Evolutionary conservation across 2,329 filamentous ascomycete species (phyloP).

Genomic region (Aspergillus fumigatiaffinis): DNA sequence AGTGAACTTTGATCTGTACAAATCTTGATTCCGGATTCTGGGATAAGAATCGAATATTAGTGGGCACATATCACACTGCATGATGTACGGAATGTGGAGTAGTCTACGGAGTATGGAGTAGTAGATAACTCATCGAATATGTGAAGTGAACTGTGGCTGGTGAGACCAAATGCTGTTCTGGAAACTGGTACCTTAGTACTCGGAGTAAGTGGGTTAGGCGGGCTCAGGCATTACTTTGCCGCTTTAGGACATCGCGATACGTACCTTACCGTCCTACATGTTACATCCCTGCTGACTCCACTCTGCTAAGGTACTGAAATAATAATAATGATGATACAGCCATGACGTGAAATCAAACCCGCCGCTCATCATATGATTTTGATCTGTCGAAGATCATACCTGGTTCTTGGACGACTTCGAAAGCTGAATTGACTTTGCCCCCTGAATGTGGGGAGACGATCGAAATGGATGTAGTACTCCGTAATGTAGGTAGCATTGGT

Average conservation of each 20-base stretch:
- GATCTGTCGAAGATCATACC: not conserved
- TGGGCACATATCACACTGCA: no score
- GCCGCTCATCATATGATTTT: not conserved
- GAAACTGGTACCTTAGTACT: not conserved
- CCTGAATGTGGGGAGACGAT: not conserved
- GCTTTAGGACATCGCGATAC: not conserved
- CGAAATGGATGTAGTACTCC: not conserved
- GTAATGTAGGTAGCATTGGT: not conserved
- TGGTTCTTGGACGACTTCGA: not conserved
- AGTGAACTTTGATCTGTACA: not conserved
- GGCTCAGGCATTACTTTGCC: not conserved
- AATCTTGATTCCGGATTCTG: not conserved
- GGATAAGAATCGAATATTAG: not conserved
- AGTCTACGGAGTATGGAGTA: no score
- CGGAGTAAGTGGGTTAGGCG: no score
- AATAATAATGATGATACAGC: no score
- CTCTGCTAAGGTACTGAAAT: no score
- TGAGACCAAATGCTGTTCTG: not conserved
- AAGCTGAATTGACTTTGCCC: not conserved
- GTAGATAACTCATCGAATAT: not conserved
- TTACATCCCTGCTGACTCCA: no score
- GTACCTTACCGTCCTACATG: not conserved
- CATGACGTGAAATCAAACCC: not conserved
- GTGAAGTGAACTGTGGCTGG: not conserved
- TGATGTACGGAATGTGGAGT: no score